phyloP scores from a whole-genome alignment of 108 stramenopile species.

The Cyclotella kingstonii region DNA sequence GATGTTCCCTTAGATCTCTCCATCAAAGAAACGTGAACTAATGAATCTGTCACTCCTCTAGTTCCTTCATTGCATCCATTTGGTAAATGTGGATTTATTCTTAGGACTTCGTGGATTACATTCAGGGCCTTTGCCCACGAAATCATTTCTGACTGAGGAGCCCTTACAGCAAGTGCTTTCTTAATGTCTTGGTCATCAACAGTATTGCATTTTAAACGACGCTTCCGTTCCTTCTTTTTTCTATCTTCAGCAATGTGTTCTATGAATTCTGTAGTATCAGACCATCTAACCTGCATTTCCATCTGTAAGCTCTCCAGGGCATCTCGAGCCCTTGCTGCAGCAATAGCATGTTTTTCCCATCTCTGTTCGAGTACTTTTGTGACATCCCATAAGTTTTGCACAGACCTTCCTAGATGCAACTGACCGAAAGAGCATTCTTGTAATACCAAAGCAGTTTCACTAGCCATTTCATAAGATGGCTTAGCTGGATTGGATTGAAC shows the following conservation, averaged over 20 bases:
- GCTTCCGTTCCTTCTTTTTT: conserved; percentile 46
- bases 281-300: conserved; percentile 37
- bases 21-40: conserved; percentile 68
- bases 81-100: conserved; percentile 20
- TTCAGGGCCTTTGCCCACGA: conserved; percentile 29
- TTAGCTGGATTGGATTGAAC: conserved; percentile 83
- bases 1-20: conserved; percentile 72
- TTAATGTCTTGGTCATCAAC: conserved; percentile 9
- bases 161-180: conserved; percentile 1
- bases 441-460: conserved; percentile 87
- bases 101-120: conserved; percentile 19
- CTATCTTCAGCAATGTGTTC: conserved; percentile 45
- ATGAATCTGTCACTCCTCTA: conserved; percentile 41
- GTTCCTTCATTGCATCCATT: conserved; percentile 27
- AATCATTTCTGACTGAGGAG: not conserved
- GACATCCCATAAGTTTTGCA: conserved; percentile 70
- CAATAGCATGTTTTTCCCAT: conserved; percentile 73
- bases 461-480: conserved; percentile 91
- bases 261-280: conserved; percentile 58
- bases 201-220: not conserved
- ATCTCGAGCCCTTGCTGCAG: conserved; percentile 69
- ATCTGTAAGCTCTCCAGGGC: conserved; percentile 49
- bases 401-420: conserved; percentile 64
- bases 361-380: conserved; percentile 62
- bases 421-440: conserved; percentile 86